Evolutionary conservation across 129 eudicot genomes (phyloP).

Genomic region (Centrapalus pauciflorus): DNA sequence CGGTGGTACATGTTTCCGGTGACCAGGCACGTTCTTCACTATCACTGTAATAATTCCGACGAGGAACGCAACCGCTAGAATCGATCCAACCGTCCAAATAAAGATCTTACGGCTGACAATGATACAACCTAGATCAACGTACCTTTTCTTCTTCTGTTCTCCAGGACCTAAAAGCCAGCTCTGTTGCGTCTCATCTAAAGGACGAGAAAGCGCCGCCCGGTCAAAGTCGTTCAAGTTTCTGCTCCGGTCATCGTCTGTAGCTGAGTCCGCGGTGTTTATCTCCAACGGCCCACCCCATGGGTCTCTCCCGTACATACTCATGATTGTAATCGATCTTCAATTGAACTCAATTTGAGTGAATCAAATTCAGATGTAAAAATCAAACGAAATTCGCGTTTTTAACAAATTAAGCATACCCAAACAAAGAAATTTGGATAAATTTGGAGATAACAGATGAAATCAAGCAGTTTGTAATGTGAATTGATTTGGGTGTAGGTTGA

Average conservation of each 20-base stretch:
- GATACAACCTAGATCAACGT: slow-evolving; percentile 80
- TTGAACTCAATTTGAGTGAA: neutral
- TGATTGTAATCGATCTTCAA: neutral
- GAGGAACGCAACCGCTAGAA: slow-evolving; percentile 66
- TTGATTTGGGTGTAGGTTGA: neutral
- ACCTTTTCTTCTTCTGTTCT: slow-evolving; percentile 93
- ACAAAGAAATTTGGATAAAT: neutral
- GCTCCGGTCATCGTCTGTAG: slow-evolving; percentile 85
- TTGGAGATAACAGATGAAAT: neutral
- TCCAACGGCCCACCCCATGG: slow-evolving; percentile 96
- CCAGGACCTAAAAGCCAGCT: slow-evolving; percentile 91
- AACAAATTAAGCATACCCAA: neutral
- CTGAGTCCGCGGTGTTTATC: slow-evolving; percentile 75
- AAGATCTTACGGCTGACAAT: slow-evolving; percentile 81
- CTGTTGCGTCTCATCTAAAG: slow-evolving; percentile 83
- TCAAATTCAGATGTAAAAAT: neutral
- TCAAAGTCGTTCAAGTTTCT: slow-evolving; percentile 69
- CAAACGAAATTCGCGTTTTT: neutral
- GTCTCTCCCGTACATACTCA: slow-evolving; percentile 79
- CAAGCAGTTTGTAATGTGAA: slow-evolving; percentile 3
- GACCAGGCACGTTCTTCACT: slow-evolving; percentile 65
- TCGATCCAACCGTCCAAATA: slow-evolving; percentile 67
- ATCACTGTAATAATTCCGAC: slow-evolving; percentile 60
- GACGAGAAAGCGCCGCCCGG: slow-evolving; percentile 71
- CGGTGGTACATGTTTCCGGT: slow-evolving; percentile 52